Base-by-base conservation (phyloP, 1,139 yeast genomes). In the Yamadazyma diospyri region DNA sequence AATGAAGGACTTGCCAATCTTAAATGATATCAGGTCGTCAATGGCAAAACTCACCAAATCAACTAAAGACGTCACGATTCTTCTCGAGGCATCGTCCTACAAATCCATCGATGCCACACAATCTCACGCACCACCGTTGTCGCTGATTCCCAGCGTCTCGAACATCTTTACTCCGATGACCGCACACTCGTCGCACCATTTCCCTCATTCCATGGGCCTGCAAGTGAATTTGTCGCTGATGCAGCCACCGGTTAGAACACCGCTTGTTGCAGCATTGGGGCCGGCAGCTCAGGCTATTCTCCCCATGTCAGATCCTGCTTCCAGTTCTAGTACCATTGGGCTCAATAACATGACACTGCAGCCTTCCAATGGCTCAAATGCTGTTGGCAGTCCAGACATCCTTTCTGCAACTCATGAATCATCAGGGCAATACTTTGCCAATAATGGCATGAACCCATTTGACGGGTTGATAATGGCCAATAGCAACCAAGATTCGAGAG, bases 41-140 rank as follows among this genome's bases (percentile, higher is more conserved):
- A 72, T 89, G 62, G 86, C 95, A 0, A 76, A 79, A 21, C 64
- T 89, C 37, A 88, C 97, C 0, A 80, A 87, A 42, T 83, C 89
- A 4, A 86, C 96, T 2, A 89, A 89, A 50, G 97, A 89, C 48
- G 85, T 89, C 9, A 88, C 97, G 0, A 78, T 85, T 10, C 67
- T 85, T 45, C 60, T 88, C 29, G 96, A 88, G 50, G 62, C 63
- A 5, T 65, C 72, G 0, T 61, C 72, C 1, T 68, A 66, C 40
- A 64, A 62, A 39, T 42, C 64, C 4, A 60, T 67, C 51, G 45
- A 48, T 22, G 61, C 55, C 4, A 45, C 61, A 2, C 33, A 30
- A 15, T 6, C 23, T n/a, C 53, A 44, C 22, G 60, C 59, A 2
- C 60, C 64, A 6, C 47, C 47, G 16, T 45, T 59, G 27, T 42